phyloP scores from a whole-genome alignment of 2,329 filamentous ascomycete genomes.

The Achaetomium macrosporum region DNA sequence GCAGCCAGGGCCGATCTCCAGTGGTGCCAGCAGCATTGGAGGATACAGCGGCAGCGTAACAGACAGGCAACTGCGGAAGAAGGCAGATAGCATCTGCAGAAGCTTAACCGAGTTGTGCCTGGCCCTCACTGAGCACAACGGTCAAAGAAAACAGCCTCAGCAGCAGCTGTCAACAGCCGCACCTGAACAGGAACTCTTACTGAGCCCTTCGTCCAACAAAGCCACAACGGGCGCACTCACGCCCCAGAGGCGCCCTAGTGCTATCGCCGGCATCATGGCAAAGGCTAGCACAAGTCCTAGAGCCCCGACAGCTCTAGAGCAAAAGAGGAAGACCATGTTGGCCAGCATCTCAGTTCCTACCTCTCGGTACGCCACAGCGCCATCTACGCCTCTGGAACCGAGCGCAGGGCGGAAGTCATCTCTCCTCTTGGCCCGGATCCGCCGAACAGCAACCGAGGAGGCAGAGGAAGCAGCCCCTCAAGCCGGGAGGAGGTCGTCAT shows the following conservation, averaged over 20 bases:
- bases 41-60: slow-evolving; percentile 43
- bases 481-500: slow-evolving; percentile 46
- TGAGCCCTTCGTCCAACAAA: slow-evolving; percentile 16
- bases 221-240: slow-evolving; percentile 23
- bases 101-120: slow-evolving; percentile 90
- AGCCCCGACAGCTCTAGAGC: slow-evolving; percentile 47
- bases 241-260: slow-evolving; percentile 38
- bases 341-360: slow-evolving; percentile 40
- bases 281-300: slow-evolving; percentile 33
- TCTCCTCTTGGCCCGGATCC: slow-evolving; percentile 37
- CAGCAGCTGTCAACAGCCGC: slow-evolving; percentile 23
- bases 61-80: slow-evolving; percentile 81
- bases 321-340: slow-evolving; percentile 45
- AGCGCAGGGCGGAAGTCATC: slow-evolving; percentile 47
- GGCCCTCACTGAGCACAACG: slow-evolving; percentile 62
- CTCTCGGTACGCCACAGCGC: slow-evolving; percentile 37
- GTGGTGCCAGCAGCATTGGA: slow-evolving; percentile 58
- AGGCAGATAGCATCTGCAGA: slow-evolving; percentile 87
- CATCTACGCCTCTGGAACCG: slow-evolving; percentile 38
- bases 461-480: slow-evolving; percentile 34
- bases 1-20: slow-evolving; percentile 62
- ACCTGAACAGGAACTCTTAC: slow-evolving; percentile 20
- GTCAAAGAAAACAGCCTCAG: slow-evolving; percentile 33
- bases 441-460: slow-evolving; percentile 46
- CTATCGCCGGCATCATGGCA: slow-evolving; percentile 35